Evolutionary conservation across 164 flowering plant species (phyloP), one percentile per base, ranked within the genome.

Genomic region (Magnolia changhungtana): DNA sequence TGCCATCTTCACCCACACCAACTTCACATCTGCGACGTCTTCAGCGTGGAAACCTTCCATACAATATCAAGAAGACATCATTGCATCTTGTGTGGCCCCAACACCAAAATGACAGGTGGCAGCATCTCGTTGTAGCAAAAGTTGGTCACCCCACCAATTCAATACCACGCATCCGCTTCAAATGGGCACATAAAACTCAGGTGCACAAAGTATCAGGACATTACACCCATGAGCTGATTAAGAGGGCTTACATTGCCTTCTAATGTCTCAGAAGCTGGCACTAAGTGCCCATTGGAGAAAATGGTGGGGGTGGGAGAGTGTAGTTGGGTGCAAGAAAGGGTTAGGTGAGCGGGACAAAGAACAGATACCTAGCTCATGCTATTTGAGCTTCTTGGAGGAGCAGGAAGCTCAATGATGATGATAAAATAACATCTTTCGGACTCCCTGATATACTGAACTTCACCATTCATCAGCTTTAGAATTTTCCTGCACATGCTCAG

Each of bases 401-500:
- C 65, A 14, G 92, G 92, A 77, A 93, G 90, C 50, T 89, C 88
- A 24, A 93, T 81, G 65, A 75, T 76, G 37, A 90, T 82, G 71
- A 87, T 79, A 82, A 91, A 93, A 75, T 85, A 91, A 72, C 91
- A 86, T 80, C 90, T 85, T 80, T 93, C 93, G 0, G 93, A 89
- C 76, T 90, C 97, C 82, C 95, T 86, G 72, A 89, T 90, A 66
- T 93, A 93, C 78, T 90, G 95, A 75, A 91, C 94, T 78, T 91
- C 91, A n/a, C 97, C 94, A 79, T 82, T 84, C 91, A 93, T 91
- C 63, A 85, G 87, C 89, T 87, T 91, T 67, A 93, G 72, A 72
- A 93, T 88, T 83, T 89, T 93, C 72, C 94, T 79, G 86, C 92
- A 88, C 87, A 90, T 88, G 90, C 95, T 89, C 72, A 93, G 82